A percentile compares a stretch with the other conserved stretches of the same genome.
Evolutionary conservation across 805 yeast species (phyloP).

Genomic region (Yamadazyma philogaea): DNA sequence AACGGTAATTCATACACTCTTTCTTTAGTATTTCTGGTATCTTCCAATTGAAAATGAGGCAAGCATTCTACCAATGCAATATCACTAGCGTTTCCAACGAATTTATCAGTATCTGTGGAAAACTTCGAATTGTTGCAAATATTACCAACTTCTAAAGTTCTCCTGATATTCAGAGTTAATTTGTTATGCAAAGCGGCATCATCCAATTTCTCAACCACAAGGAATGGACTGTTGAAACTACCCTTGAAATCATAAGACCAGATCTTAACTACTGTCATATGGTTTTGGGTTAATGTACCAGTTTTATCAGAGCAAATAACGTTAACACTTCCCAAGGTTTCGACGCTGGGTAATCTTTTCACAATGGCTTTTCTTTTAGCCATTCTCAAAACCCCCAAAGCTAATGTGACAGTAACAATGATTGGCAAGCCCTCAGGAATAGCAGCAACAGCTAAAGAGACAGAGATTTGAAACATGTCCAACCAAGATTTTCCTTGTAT

Average conservation of each 20-base stretch:
- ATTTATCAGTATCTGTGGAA: constrained; percentile 65
- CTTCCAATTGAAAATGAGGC: constrained; percentile 67
- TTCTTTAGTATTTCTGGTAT: constrained; percentile 56
- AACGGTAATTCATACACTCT: constrained; percentile 79
- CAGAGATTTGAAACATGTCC: constrained; percentile 97
- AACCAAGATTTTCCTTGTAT: constrained; percentile 92
- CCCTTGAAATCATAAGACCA: constrained; percentile 69
- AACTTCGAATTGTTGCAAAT: constrained; percentile 73
- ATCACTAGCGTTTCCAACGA: constrained; percentile 92
- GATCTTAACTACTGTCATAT: constrained; percentile 80
- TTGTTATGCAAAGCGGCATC: constrained; percentile 40
- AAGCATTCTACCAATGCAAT: constrained; percentile 81
- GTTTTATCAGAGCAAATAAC: constrained; percentile 92
- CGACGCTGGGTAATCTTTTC: constrained; percentile 90
- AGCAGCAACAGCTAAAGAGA: constrained; percentile 97
- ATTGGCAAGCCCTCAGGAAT: constrained; percentile 99
- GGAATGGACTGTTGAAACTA: constrained; percentile 35
- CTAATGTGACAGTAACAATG: constrained; percentile 95
- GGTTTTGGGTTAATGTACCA: constrained; percentile 79
- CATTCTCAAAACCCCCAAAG: constrained; percentile 95
- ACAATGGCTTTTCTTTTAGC: constrained; percentile 93
- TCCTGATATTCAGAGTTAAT: constrained; percentile 52
- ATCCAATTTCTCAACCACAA: constrained; percentile 47
- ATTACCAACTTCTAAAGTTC: constrained; percentile 62
- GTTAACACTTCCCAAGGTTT: constrained; percentile 90